Base-by-base conservation (phyloP, 2,329 filamentous ascomycete genomes). In the Scedosporium minutisporum region DNA sequence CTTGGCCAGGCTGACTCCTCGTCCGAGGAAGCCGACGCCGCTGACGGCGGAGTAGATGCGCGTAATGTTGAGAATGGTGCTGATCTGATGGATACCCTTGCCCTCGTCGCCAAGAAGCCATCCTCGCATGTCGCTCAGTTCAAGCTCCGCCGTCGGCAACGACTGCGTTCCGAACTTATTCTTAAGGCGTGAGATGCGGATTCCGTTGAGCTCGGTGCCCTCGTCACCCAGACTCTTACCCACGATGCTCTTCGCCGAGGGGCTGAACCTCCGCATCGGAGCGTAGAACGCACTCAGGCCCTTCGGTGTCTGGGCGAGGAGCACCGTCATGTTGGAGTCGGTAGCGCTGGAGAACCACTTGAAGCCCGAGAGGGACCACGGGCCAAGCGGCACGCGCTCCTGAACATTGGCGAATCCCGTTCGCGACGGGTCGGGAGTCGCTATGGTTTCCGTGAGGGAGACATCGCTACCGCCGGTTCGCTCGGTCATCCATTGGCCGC, bases 401-500 rank as follows among this genome's bases (percentile, higher is more conserved):
- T 86, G 89, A 0, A 86, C 87, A 3, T 80, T 85, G 46, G 82
- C 86, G 73, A 89, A 89, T 67, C 57, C 0, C 69, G 68, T 16
- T 62, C 64, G 4, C 69, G 68, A 23, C 66, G 62, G 18, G 23
- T 42, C 41, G 23, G n/a, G 51, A 27, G 63, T 72, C 3, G 86
- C 86, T 4, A 82, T 72, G 0, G 87, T 90, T 71, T 91, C 87
- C 0, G 61, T 89, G 44, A 81, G 78, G 3, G 84, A 84, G 1
- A 90, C 86, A 67, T 91, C 88, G 65, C 85, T 88, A 0, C 87
- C 88, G 1, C 87, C 87, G 0, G 80, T 78, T 2, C 87, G 78
- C 67, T 90, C 87, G 0, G 88, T 91, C 88, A 91, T 90, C 88
- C 88, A 91, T 70, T 91, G 88, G 0, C 87, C 87, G 48, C 83